Evolutionary conservation across 2,329 filamentous ascomycete species (phyloP), one percentile per base, ranked within the genome.

Genomic region (Nemania diffusa): DNA sequence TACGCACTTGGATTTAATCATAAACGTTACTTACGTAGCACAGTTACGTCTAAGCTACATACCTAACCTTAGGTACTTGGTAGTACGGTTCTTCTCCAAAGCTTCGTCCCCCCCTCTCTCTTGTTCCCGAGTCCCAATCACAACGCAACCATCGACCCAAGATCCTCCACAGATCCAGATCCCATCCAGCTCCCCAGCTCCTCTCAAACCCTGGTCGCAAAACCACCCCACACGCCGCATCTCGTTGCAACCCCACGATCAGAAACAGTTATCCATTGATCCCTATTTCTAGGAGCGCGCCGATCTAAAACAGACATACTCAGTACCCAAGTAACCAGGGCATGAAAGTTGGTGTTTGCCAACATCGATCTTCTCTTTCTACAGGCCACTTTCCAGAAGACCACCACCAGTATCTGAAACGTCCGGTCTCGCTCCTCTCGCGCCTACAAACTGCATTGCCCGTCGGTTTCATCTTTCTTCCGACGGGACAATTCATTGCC

Each of bases 171-270:
- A 57, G 61, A 62, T 70, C 65, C 27, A 56, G 17, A 44, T 15
- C 24, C 37, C 22, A 65, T 63, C 58, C 42, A 62, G 51, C 57
- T 66, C 63, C 52, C 55, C 56, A 65, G 59, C 59, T 63, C 64
- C 32, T 68, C 67, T 62, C 62, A 50, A 59, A 66, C 62, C 69
- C 67, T 62, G 67, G 55, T 66, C 68, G 52, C 69, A 44, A 63
- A 53, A 62, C 68, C 40, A 67, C 69, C 67, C 67, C 67, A 57
- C 62, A 53, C 62, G 48, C 55, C 37, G 56, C 56, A 56, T 50
- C 42, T 68, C 48, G 32, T 46, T 57, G 51, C 57, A 64, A 67
- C 60, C 64, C 64, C 64, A 55, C 61, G 17, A 50, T 50, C 62
- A 68, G 55, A 13, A 44, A 8, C 34, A 27, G 24, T n/a, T n/a